Percentiles rank a stretch among this genome's conserved stretches.
Conservation (phyloP, 208 protist species). For the Phytomonas francai region DNA sequence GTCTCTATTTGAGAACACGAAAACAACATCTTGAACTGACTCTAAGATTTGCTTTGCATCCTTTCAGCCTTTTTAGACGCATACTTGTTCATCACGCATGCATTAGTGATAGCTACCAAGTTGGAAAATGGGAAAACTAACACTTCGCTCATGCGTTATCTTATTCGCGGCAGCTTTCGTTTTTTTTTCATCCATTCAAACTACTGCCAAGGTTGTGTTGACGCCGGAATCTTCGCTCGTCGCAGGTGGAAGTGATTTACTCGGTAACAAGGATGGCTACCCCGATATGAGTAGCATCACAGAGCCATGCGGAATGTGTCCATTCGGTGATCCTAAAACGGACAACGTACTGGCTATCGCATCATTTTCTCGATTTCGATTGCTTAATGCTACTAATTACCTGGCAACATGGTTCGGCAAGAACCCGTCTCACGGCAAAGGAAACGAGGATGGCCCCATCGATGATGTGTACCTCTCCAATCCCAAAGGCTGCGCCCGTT, state of each 20-base stretch:
- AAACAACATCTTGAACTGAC: neutral
- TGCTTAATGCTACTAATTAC: constrained; percentile 19
- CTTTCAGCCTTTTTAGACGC: neutral
- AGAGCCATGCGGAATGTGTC: constrained; percentile 31
- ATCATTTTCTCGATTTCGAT: constrained; percentile 22
- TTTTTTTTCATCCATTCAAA: neutral
- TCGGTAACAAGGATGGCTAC: constrained; percentile 21
- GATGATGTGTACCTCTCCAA: neutral
- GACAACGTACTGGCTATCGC: constrained; percentile 26
- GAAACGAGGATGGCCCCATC: neutral
- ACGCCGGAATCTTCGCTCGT: constrained; percentile 22
- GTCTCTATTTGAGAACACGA: too few species aligned
- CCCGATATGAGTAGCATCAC: constrained; percentile 20
- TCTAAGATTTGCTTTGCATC: neutral
- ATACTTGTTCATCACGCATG: neutral
- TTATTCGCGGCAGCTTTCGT: neutral
- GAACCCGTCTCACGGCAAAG: neutral
- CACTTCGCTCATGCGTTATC: neutral
- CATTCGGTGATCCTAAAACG: constrained; percentile 12
- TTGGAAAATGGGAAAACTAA: neutral
- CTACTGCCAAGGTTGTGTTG: constrained; percentile 11
- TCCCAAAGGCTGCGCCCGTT: neutral
- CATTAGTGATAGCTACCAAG: neutral
- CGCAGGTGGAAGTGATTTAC: constrained; percentile 12
- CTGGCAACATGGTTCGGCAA: constrained; percentile 16